A percentile compares a stretch with the other conserved stretches of the same genome.
Conservation (phyloP, 2,329 filamentous ascomycete species). For the Clonostachys chloroleuca region DNA sequence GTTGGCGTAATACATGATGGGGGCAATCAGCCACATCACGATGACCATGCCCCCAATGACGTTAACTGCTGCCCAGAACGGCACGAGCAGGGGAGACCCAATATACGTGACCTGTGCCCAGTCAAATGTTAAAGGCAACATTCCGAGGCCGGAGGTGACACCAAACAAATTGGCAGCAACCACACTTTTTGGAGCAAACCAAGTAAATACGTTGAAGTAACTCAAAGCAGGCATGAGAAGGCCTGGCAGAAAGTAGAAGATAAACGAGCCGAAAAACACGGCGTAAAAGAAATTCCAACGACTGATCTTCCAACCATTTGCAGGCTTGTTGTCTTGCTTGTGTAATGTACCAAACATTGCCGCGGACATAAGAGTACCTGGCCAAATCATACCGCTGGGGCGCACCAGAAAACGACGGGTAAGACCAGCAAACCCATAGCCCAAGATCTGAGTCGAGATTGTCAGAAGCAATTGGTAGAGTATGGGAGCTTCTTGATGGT, state of each 20-base stretch:
- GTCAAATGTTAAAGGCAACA: constrained; percentile 85
- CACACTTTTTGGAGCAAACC: constrained; percentile 84
- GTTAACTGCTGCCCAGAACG: constrained; percentile 84
- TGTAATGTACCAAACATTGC: constrained; percentile 87
- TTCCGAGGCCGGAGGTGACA: constrained; percentile 75
- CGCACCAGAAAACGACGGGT: constrained; percentile 78
- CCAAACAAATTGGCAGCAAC: constrained; percentile 84
- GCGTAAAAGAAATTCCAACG: constrained; percentile 81
- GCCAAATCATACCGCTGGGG: constrained; percentile 89
- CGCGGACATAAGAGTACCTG: constrained; percentile 80
- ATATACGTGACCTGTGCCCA: constrained; percentile 90
- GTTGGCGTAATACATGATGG: constrained; percentile 77
- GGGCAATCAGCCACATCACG: constrained; percentile 82
- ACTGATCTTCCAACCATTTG: constrained; percentile 78
- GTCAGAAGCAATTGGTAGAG: constrained; percentile 78
- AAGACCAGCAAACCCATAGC: constrained; percentile 81
- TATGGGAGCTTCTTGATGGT: constrained; percentile 74
- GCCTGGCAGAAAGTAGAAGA: constrained; percentile 83
- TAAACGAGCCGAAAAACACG: constrained; percentile 66
- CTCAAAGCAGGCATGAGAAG: constrained; percentile 79
- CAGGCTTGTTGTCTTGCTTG: constrained; percentile 76
- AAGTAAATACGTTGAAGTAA: constrained; percentile 86
- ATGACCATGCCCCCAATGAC: constrained; percentile 75
- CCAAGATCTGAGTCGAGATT: constrained; percentile 80
- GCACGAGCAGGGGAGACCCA: constrained; percentile 76